Base-by-base conservation (phyloP, 2,329 filamentous ascomycete species). In the Myotisia sp. region DNA sequence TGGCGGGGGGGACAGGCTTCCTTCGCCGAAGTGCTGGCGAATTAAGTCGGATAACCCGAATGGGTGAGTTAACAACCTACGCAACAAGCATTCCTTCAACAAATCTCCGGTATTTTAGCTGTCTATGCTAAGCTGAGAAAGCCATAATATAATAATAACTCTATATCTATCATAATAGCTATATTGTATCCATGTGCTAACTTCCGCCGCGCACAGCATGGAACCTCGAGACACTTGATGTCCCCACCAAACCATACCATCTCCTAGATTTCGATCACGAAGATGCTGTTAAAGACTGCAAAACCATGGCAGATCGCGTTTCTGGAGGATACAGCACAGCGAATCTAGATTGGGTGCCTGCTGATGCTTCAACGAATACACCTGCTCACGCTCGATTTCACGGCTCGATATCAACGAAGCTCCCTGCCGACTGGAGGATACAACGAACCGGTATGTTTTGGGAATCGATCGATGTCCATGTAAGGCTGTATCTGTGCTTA, bases 271-370 rank as follows among this genome's bases (percentile, higher is more conserved):
- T 62, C 35, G 53, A 59, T 49, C 49, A 60, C 40, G 49, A 54
- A 29, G 37, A 43, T 1, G 42, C 50, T 2, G 52, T 58, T 8
- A 45, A 47, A 18, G 43, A 42, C 29, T 62, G 58, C 46, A 90
- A 92, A 55, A 65, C 80, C 44, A 90, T 95, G 76, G 81, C 77
- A 45, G 87, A 98, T 55, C 66, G 67, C 37, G 79, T 87, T 49
- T 83, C 92, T 16, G 87, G 87, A 42, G 90, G 87, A 38, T 86
- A 74, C 61, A 93, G 86, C 21, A 71, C 71, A 12, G 79, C 75
- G 26, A 62, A 71, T 28, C 65, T 95, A 40, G 79, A 86, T 47
- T 76, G 74, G 53, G 62, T 75, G 26, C 60, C 60, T n/a, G 59
- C 56, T 3, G 62, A 68, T 14, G 41, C 53, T 17, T 45, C 55